Conservation (phyloP, 495 filamentous ascomycete genomes). For the Sabuloglossum arenarium region DNA sequence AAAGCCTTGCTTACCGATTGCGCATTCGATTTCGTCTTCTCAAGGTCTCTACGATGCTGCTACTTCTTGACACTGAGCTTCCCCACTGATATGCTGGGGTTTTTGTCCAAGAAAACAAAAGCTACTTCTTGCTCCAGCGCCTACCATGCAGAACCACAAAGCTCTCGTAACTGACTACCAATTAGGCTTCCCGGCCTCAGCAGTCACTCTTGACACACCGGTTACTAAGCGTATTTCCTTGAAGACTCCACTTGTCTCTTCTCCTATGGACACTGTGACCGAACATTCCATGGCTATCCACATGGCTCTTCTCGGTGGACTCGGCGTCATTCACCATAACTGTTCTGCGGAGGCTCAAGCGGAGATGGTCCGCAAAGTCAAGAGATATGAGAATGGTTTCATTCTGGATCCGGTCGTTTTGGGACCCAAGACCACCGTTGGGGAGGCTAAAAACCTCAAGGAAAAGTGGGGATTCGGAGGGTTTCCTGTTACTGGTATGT, state of each 20-base stretch:
- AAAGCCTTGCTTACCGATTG: background rate
- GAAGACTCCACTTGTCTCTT: slow-evolving; percentile 88
- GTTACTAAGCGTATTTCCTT: slow-evolving; percentile 85
- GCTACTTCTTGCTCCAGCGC: background rate
- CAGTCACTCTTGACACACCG: slow-evolving; percentile 71
- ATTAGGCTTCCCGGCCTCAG: slow-evolving; percentile 68
- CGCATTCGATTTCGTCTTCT: background rate
- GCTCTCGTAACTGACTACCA: background rate
- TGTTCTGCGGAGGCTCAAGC: slow-evolving; percentile 88
- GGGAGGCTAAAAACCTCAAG: slow-evolving; percentile 79
- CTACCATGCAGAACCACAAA: background rate
- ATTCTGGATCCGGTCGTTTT: slow-evolving; percentile 93
- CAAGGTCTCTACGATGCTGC: background rate
- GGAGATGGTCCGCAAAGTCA: slow-evolving; percentile 98
- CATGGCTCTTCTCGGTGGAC: slow-evolving; percentile 89
- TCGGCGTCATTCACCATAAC: slow-evolving; percentile 98
- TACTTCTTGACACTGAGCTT: background rate
- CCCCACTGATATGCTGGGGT: background rate
- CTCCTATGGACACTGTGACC: slow-evolving; percentile 98
- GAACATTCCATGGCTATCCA: slow-evolving; percentile 98
- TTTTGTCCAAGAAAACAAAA: background rate
- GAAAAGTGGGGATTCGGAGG: slow-evolving; percentile 98
- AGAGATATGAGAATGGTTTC: slow-evolving; percentile 98
- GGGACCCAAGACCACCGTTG: slow-evolving; percentile 66
- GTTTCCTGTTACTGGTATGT: slow-evolving; percentile 95